A percentile compares a stretch with the other conserved stretches of the same genome.
Conservation (phyloP, 352 stramenopile species). For the Pythium aquatile region DNA sequence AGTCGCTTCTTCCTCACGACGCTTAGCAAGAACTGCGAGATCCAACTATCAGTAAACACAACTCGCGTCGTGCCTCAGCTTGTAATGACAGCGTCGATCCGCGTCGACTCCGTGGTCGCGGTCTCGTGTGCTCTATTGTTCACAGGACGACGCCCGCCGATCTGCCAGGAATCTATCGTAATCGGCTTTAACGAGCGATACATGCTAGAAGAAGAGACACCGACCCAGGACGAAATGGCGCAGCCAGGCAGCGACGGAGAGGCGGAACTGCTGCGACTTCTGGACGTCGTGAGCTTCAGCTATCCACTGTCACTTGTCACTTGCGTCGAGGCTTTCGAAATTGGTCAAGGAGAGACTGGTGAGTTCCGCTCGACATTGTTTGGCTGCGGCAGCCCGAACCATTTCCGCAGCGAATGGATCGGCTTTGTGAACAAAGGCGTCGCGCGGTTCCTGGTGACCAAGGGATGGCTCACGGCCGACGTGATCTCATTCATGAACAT, state of each 20-base stretch:
- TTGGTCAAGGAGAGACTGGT: conserved; percentile 4
- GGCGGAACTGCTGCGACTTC: conserved; percentile 13
- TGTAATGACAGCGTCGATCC: conserved; percentile 14
- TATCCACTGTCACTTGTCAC: conserved; percentile 17
- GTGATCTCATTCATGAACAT: conserved; percentile 21
- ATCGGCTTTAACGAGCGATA: conserved; percentile 19
- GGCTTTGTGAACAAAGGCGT: conserved; percentile 14
- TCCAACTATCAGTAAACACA: conserved; percentile 8
- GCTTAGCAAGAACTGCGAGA: conserved; percentile 12
- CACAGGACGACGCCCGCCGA: conserved; percentile 7
- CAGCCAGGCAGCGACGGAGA: conserved; percentile 15
- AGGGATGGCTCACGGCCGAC: conserved; percentile 22
- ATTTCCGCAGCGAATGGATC: conserved; percentile 15
- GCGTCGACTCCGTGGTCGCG: conserved; percentile 18
- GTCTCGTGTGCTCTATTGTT: conserved; percentile 18
- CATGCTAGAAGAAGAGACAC: conserved; percentile 9
- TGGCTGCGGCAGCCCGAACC: conserved; percentile 20
- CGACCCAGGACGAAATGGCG: conserved; percentile 11
- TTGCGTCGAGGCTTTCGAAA: conserved; percentile 15
- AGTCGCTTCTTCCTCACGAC: conserved; percentile 17
- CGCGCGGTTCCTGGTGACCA: conserved; percentile 7
- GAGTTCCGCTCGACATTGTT: conserved; percentile 11
- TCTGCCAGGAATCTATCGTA: conserved; percentile 24
- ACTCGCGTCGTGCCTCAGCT: conserved; percentile 13
- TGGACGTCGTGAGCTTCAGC: conserved; percentile 23